phyloP scores from a whole-genome alignment of 768 basidiomycete species.

The Gloeopeniophorella convolvens region DNA sequence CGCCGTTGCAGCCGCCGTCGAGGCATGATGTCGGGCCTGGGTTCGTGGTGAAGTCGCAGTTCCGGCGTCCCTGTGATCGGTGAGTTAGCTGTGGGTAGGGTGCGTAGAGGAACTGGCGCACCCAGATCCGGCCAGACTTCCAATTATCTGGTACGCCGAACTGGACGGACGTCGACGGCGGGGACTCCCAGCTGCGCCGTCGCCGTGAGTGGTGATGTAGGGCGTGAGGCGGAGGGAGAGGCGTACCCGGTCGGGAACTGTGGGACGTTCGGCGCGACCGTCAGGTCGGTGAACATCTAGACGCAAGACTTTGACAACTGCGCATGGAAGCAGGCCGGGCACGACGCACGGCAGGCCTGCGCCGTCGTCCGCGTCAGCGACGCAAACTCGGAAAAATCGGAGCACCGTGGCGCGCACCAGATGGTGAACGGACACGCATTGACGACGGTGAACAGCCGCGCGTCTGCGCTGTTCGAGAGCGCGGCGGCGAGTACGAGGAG shows the following conservation, averaged over 20 bases:
- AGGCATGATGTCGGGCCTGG: conserved; percentile 22
- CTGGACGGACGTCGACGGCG: conserved; percentile 11
- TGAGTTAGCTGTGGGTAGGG: not conserved
- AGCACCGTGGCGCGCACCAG: conserved; percentile 1
- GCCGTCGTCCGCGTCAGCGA: not conserved
- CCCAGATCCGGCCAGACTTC: conserved; percentile 25
- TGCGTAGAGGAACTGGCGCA: not conserved
- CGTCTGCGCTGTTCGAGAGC: not conserved
- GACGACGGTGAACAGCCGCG: conserved; percentile 15
- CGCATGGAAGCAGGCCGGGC: too few species aligned
- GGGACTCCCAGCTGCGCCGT: conserved; percentile 20
- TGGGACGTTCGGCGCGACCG: not conserved
- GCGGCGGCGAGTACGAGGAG: not conserved
- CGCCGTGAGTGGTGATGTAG: too few species aligned
- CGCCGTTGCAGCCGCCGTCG: conserved; percentile 26
- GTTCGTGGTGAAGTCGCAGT: conserved; percentile 22
- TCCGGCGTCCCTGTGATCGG: conserved; percentile 19
- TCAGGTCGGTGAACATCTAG: conserved; percentile 18
- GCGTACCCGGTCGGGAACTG: conserved; percentile 14
- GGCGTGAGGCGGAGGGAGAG: too few species aligned
- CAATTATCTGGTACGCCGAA: conserved; percentile 25
- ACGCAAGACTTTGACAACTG: not conserved
- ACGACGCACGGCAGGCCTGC: conserved; percentile 16
- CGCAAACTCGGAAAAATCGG: not conserved
- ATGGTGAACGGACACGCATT: conserved; percentile 17